Evolutionary conservation across 768 basidiomycete genomes (phyloP).

Genomic region (Boletus sp.): DNA sequence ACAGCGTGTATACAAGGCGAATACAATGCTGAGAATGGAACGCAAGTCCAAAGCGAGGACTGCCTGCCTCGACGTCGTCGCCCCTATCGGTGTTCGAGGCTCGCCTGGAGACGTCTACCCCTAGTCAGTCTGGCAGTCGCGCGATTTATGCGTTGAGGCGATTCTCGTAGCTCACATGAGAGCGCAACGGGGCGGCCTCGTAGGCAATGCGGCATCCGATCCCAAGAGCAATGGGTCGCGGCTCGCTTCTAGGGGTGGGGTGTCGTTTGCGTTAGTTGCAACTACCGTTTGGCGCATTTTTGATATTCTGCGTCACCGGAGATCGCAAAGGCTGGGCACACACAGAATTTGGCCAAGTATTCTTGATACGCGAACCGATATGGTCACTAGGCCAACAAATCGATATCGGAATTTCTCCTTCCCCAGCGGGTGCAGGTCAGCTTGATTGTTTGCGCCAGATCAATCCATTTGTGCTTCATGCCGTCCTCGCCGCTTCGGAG

Average conservation of each 20-base stretch:
- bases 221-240: neutral
- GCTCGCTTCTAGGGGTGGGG: neutral
- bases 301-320: neutral
- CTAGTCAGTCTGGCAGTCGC: neutral
- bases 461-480: neutral
- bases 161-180: neutral
- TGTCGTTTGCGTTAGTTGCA: conserved; percentile 1
- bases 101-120: neutral
- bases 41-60: neutral
- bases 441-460: neutral
- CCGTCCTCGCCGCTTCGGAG: neutral
- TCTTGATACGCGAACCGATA: neutral
- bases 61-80: neutral
- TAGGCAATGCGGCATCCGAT: neutral
- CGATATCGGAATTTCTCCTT: neutral
- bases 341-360: neutral
- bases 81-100: neutral
- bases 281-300: neutral
- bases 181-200: neutral
- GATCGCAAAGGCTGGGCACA: neutral
- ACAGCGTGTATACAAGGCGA: conserved; percentile 5
- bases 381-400: neutral
- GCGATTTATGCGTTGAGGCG: neutral
- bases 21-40: conserved; percentile 3
- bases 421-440: neutral